phyloP scores from a whole-genome alignment of 78 protist species.

The Dictyostelium discoideum region DNA sequence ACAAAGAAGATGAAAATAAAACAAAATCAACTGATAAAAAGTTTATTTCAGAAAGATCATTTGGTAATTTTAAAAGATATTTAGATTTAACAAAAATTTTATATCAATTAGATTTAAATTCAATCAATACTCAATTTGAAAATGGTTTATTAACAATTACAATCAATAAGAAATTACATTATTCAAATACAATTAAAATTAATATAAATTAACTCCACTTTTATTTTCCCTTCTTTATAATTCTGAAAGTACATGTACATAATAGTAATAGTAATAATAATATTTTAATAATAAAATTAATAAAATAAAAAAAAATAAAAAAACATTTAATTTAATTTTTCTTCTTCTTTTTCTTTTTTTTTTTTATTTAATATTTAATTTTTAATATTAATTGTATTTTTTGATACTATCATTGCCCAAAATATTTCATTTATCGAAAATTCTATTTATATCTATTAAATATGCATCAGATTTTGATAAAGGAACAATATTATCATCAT shows the following conservation, averaged over 20 bases:
- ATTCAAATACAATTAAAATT: background rate
- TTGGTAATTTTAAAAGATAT: background rate
- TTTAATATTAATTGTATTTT: background rate
- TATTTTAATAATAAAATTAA: too few relatives aligned
- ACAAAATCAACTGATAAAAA: background rate
- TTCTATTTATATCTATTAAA: too few relatives aligned
- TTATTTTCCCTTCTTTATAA: too few relatives aligned
- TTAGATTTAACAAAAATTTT: background rate
- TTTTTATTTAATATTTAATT: too few relatives aligned
- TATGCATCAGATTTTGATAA: background rate
- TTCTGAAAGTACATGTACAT: too few relatives aligned
- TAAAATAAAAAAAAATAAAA: too few relatives aligned
- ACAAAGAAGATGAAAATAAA: background rate
- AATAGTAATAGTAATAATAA: too few relatives aligned
- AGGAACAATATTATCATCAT: background rate
- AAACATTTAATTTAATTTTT: too few relatives aligned
- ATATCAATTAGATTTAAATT: background rate
- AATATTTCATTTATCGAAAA: background rate
- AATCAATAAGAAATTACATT: background rate
- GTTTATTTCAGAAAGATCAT: background rate
- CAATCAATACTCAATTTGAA: background rate
- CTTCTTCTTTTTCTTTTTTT: too few relatives aligned
- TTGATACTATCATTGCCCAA: background rate
- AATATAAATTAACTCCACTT: background rate
- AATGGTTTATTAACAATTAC: conserved; percentile 1